Conservation (phyloP, 768 basidiomycete species). For the Boletus patriciae region DNA sequence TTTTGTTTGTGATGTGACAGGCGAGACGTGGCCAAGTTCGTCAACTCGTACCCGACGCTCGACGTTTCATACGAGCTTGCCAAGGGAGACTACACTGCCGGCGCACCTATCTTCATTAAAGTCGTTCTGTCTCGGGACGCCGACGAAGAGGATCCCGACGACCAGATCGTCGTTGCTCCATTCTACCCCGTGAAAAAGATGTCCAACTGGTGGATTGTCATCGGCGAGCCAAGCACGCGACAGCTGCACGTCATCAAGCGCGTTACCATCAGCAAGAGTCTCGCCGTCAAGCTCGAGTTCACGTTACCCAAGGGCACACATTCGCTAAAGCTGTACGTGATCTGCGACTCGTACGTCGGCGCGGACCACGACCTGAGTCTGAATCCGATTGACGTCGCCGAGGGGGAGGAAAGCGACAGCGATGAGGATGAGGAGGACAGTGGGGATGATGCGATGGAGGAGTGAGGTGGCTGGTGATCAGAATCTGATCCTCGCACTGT, state of each 20-base stretch:
- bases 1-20: slow-evolving; percentile 38
- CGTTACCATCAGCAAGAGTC: slow-evolving; percentile 72
- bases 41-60: slow-evolving; percentile 96
- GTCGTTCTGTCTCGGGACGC: slow-evolving; percentile 80
- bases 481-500: neutral
- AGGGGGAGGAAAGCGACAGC: slow-evolving; percentile 85
- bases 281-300: slow-evolving; percentile 88
- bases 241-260: slow-evolving; percentile 83
- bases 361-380: slow-evolving; percentile 90
- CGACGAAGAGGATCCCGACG: slow-evolving; percentile 71
- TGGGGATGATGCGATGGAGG: slow-evolving; percentile 59
- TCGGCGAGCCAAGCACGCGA: slow-evolving; percentile 79
- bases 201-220: slow-evolving; percentile 96
- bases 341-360: slow-evolving; percentile 89
- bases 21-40: slow-evolving; percentile 92
- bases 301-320: slow-evolving; percentile 84
- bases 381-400: slow-evolving; percentile 81
- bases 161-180: slow-evolving; percentile 88
- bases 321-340: slow-evolving; percentile 81
- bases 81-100: slow-evolving; percentile 83
- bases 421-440: slow-evolving; percentile 69
- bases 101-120: slow-evolving; percentile 77
- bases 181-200: slow-evolving; percentile 90
- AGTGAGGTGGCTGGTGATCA: slow-evolving; percentile 28
- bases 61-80: slow-evolving; percentile 88